These are phyloP conservation scores for Polygonum maritimum DNA, from an alignment of 148 eudicot species.

Conservation along the genomic window DNA sequence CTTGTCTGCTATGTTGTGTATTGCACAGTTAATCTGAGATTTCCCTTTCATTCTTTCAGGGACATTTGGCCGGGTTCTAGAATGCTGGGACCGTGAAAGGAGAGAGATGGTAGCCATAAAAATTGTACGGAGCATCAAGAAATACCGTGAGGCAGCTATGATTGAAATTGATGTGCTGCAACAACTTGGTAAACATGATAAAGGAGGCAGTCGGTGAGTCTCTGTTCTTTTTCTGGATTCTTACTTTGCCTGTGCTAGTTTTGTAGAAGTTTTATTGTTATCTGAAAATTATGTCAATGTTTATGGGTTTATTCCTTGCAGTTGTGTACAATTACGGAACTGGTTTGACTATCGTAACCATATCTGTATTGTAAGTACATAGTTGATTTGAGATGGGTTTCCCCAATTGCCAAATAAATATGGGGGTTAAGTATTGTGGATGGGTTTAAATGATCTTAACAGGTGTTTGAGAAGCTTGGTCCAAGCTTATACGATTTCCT, in stretches of 20 bases:
- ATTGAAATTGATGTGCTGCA: slow-evolving; percentile 75
- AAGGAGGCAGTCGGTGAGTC: slow-evolving; percentile 51
- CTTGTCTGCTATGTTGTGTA: slow-evolving; percentile 43
- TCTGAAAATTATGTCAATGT: slow-evolving; percentile 18
- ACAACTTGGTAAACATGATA: slow-evolving; percentile 57
- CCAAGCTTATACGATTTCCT: slow-evolving; percentile 91
- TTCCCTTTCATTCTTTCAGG: slow-evolving; percentile 66
- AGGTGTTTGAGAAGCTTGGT: slow-evolving; percentile 99
- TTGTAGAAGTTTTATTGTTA: not conserved
- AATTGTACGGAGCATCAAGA: slow-evolving; percentile 66
- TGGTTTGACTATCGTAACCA: slow-evolving; percentile 94
- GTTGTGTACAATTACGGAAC: slow-evolving; percentile 63
- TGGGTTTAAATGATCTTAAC: slow-evolving; percentile 50
- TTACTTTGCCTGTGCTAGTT: not conserved
- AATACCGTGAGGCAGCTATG: slow-evolving; percentile 87
- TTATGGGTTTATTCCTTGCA: slow-evolving; percentile 31
- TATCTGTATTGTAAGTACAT: slow-evolving; percentile 67
- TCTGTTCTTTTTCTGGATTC: slow-evolving; percentile 7
- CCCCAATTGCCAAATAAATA: slow-evolving; percentile 10
- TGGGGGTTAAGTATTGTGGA: slow-evolving; percentile 24
- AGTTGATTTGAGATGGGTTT: slow-evolving; percentile 12
- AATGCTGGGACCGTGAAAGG: slow-evolving; percentile 68
- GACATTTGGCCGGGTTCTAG: slow-evolving; percentile 88
- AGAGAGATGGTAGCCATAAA: slow-evolving; percentile 73
- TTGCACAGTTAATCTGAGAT: slow-evolving; percentile 24